A percentile compares a stretch with the other conserved stretches of the same genome.
Conservation (phyloP, 805 yeast species). For the Clavispora carvajalis region DNA sequence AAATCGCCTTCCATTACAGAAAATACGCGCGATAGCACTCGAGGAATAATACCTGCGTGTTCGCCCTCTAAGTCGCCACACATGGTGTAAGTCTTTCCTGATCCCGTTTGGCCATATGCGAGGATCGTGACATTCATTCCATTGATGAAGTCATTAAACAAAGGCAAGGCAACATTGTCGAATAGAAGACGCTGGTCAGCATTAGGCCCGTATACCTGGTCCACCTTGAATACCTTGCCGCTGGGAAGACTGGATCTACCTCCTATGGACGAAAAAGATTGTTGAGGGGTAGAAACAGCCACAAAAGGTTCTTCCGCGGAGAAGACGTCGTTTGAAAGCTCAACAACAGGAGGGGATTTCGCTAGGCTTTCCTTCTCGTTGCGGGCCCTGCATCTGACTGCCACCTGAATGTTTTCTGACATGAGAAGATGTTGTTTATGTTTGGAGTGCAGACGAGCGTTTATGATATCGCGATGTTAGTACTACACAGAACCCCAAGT, state of each 20-base stretch:
- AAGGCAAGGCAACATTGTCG: conserved; percentile 65
- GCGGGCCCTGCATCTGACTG: conserved; percentile 52
- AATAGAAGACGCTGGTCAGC: conserved; percentile 68
- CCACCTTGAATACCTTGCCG: conserved; percentile 50
- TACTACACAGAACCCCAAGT: background rate
- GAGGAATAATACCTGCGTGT: conserved; percentile 55
- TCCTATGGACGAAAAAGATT: conserved; percentile 1
- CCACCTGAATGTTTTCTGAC: conserved; percentile 43
- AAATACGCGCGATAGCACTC: conserved; percentile 49
- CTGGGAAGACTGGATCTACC: conserved; percentile 18
- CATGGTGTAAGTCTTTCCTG: conserved; percentile 81
- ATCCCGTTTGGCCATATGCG: conserved; percentile 82
- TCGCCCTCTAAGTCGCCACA: conserved; percentile 39
- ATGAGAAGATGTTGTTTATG: conserved; percentile 9
- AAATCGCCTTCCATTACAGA: conserved; percentile 46
- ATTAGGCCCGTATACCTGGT: conserved; percentile 77
- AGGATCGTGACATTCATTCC: conserved; percentile 70
- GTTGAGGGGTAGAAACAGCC: conserved; percentile 13
- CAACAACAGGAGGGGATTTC: conserved; percentile 45
- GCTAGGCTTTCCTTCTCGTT: conserved; percentile 38
- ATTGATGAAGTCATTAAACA: conserved; percentile 57
- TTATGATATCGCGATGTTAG: background rate
- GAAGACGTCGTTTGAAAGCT: conserved; percentile 33
- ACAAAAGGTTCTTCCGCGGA: conserved; percentile 16
- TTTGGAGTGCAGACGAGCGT: conserved; percentile 5